Base-by-base conservation (phyloP, 75 land plant genomes). In the Larix kaempferi region DNA sequence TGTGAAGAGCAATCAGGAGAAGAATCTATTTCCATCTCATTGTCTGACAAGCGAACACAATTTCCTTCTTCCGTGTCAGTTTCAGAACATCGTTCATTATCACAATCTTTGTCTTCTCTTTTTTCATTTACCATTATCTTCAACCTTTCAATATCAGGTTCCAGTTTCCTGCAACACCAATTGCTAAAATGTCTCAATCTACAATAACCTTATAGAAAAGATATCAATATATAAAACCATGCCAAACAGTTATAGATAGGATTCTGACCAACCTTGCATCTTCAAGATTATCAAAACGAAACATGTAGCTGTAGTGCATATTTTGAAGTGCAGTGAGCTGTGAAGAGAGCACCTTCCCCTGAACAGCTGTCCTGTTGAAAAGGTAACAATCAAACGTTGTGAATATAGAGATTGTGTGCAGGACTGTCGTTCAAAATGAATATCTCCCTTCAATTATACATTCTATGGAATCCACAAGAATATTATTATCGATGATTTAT, bases 281-380 rank as follows among this genome's bases (percentile, higher is more conserved):
- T 60, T 91, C 92, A 73, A 79, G 44, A 61, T 91, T 83, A 56
- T 91, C 91, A 82, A 95, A 86, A 74, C 99, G 89, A 54, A 98
- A 88, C 90, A 90, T 84, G 75, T 98, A 90, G 74, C 93, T 92
- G 71, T 98, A 95, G 66, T 93, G 99, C 88, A 98, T 91, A 85
- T 98, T 98, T 33, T 98, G 93, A 4, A 98, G 80, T 55, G 98
- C 98, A 49, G 79, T 90, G 23, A 88, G 75, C 80, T 98, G 88
- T 21, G 85, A 87, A 41, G 85, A 78, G 63, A 84, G 82, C 59
- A 92, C 71, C 6, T 88, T 82, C 27, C 91, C 99, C 79, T 84
- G 76, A 64, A 79, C 84, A 57, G 97, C 92, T 73, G 89, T 86
- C 81, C 99, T 96, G 87, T 71, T 79, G 82, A 25, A 54, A 69